Evolutionary conservation across 805 yeast genomes (phyloP).

Genomic region (Wickerhamomyces bisporus): DNA sequence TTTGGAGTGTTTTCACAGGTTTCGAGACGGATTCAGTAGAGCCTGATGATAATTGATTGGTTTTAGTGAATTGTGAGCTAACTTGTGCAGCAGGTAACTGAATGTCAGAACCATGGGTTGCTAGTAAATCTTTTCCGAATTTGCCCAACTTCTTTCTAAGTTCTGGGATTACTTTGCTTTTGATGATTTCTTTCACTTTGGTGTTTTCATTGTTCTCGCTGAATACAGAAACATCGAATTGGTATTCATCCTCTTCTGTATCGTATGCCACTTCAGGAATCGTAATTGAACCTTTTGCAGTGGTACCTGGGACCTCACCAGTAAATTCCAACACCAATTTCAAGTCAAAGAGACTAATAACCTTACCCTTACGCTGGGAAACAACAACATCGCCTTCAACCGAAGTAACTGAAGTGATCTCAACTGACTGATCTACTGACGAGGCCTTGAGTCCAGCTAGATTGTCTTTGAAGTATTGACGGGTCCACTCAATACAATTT

Average conservation of each 20-base stretch:
- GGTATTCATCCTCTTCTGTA: constrained; percentile 78
- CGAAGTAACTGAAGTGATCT: constrained; percentile 31
- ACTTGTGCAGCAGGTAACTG: constrained; percentile 73
- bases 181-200: constrained; percentile 43
- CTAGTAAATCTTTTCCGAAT: constrained; percentile 77
- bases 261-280: constrained; percentile 95
- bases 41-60: constrained; percentile 37
- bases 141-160: constrained; percentile 52
- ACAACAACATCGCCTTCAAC: constrained; percentile 96
- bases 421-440: constrained; percentile 26
- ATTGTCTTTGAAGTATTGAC: constrained; percentile 61
- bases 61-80: constrained; percentile 48
- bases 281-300: constrained; percentile 65
- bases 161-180: constrained; percentile 57
- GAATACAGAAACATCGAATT: constrained; percentile 69
- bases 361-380: constrained; percentile 94
- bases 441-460: constrained; percentile 42
- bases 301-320: constrained; percentile 40
- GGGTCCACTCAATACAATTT: constrained; percentile 91
- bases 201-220: constrained; percentile 50
- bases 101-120: constrained; percentile 76
- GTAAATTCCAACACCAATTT: constrained; percentile 54
- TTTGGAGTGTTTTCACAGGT: constrained; percentile 5
- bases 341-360: constrained; percentile 85
- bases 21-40: constrained; percentile 2